phyloP scores from a whole-genome alignment of 805 yeast species.

The Soucietia sequanensis region DNA sequence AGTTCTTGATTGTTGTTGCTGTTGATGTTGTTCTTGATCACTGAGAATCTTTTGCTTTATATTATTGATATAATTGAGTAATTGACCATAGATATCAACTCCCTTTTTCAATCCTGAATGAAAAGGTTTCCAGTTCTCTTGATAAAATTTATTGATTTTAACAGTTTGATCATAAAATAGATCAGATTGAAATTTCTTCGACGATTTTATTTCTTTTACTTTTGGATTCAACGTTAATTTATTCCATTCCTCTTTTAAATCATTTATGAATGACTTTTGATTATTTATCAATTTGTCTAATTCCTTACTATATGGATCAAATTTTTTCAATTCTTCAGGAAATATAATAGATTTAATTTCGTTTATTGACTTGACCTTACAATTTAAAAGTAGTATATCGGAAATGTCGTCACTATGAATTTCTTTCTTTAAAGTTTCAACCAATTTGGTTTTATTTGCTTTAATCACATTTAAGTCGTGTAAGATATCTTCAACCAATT shows the following conservation, averaged over 20 bases:
- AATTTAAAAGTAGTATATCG: constrained; percentile 63
- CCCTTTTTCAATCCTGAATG: constrained; percentile 63
- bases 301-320: constrained; percentile 63
- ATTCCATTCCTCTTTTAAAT: constrained; percentile 30
- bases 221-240: constrained; percentile 23
- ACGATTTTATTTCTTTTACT: constrained; percentile 42
- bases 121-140: constrained; percentile 55
- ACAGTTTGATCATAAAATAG: constrained; percentile 27
- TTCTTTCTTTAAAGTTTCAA: constrained; percentile 63
- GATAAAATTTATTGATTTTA: constrained; percentile 48
- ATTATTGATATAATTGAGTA: constrained; percentile 30
- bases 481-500: constrained; percentile 53
- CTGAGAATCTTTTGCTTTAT: not conserved
- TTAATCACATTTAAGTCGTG: constrained; percentile 62
- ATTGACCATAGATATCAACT: constrained; percentile 56
- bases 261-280: constrained; percentile 51
- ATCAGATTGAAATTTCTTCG: constrained; percentile 37
- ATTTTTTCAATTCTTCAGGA: constrained; percentile 72
- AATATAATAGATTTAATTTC: constrained; percentile 59
- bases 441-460: constrained; percentile 58
- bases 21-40: constrained; percentile 1
- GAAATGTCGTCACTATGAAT: constrained; percentile 86
- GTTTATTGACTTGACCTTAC: constrained; percentile 52
- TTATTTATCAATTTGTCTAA: constrained; percentile 65
- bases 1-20: no score